Base-by-base conservation (phyloP, 108 stramenopile genomes). In the Fistulifera pelliculosa region DNA sequence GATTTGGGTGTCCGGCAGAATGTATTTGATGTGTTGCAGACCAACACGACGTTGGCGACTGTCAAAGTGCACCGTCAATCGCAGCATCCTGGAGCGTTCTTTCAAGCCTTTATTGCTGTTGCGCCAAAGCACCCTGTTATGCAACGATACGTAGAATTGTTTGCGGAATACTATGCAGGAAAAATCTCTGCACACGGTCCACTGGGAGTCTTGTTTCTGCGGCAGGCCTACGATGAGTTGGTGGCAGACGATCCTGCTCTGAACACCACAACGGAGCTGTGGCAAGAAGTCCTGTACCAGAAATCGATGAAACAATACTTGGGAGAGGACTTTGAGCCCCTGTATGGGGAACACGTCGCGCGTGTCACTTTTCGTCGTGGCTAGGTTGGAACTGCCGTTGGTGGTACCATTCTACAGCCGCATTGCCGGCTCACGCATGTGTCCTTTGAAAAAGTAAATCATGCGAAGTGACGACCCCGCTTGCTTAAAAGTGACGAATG, bases 61-160 rank as follows among this genome's bases (percentile, higher is more conserved):
- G 64, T 79, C 1, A 48, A 52, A 56, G 87, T 89, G 6, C 87
- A 89, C 57, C 23, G 35, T 10, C 66, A 80, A 50, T 84, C 82
- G 12, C 76, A 83, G 38, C 75, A 80, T 54, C 55, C 58, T 0
- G 70, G 70, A 7, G 49, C 68, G 27, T 90, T 90, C 72, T 90
- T 90, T 50, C 88, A 90, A 60, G 88, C 88, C 13, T 83, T 90
- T 56, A 70, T 85, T 1, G 88, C 79, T 6, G 61, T 74, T 17
- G 70, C 70, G 6, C 66, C 69, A 1, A 11, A 57, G 0, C 71
- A 76, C 60, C 65, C 71, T 17, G 65, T 85, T 18, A 42, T 90
- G 47, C 47, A 66, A 21, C 64, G 75, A 5, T 90, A 90, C 58
- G 55, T 90, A 11, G 74, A 83, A 42, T 52, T 84, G 44, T 89